phyloP scores from a whole-genome alignment of 2,329 filamentous ascomycete species.

The Acrocalymma vagum region DNA sequence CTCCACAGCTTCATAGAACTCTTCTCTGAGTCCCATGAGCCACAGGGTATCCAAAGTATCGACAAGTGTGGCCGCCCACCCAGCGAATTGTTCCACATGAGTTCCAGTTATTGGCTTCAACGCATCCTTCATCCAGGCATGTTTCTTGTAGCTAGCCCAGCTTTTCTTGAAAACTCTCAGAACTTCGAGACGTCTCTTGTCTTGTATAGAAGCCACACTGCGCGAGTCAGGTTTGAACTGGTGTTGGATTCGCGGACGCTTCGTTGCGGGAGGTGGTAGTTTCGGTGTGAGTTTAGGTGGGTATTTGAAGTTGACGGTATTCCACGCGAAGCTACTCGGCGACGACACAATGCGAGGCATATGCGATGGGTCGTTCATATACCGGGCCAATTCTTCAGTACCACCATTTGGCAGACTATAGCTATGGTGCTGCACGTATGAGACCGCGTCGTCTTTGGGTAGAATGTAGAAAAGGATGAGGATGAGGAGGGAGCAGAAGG shows the following conservation, averaged over 20 bases:
- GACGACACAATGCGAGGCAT: conserved; percentile 31
- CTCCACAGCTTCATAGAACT: conserved; percentile 80
- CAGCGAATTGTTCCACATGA: conserved; percentile 67
- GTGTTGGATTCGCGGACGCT: conserved; percentile 46
- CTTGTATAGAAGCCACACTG: conserved; percentile 29
- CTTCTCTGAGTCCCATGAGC: conserved; percentile 82
- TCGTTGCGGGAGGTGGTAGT: conserved; percentile 33
- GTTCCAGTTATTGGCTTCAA: conserved; percentile 64
- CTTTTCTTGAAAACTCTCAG: conserved; percentile 41
- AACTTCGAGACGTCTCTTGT: conserved; percentile 33
- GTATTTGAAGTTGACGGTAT: conserved; percentile 34
- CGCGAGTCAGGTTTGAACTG: conserved; percentile 27
- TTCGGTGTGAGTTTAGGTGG: conserved; percentile 35
- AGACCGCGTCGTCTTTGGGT: conserved; percentile 20
- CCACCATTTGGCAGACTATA: conserved; percentile 19
- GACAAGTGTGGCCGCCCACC: conserved; percentile 74
- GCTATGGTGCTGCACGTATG: conserved; percentile 9
- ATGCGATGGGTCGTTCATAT: conserved; percentile 40
- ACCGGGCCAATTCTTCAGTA: conserved; percentile 32
- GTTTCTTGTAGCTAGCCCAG: conserved; percentile 68
- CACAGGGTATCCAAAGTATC: conserved; percentile 77
- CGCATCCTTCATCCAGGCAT: conserved; percentile 72
- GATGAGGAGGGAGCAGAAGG: conserved; percentile 31
- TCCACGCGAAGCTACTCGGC: conserved; percentile 43
- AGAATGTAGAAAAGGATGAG: conserved; percentile 38